Percentiles rank a stretch among this genome's conserved stretches.
Evolutionary conservation across 305 asterid genomes (phyloP).

Genomic region (Petunia hybrid): DNA sequence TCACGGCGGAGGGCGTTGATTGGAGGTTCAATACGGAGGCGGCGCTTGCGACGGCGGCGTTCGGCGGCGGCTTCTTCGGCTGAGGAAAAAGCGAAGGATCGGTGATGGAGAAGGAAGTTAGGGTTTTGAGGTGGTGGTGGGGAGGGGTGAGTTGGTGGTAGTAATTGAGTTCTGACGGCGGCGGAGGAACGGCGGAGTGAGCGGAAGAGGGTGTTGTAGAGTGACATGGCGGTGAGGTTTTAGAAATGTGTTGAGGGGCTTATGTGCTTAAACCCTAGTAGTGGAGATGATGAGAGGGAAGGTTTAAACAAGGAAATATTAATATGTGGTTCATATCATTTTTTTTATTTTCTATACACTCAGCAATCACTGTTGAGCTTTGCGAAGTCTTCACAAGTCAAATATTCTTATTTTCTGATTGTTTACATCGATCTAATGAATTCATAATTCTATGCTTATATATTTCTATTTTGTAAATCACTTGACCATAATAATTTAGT

Average conservation of each 20-base stretch:
- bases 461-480: too few relatives aligned
- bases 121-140: conserved; percentile 41
- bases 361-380: background rate
- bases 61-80: conserved; percentile 97
- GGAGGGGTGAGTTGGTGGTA: background rate
- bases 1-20: conserved; percentile 76
- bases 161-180: conserved; percentile 25
- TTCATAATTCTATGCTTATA: too few relatives aligned
- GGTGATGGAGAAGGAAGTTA: conserved; percentile 43
- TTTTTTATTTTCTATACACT: background rate
- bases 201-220: conserved; percentile 28
- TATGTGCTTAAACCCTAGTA: conserved; percentile 30
- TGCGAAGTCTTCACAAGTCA: background rate
- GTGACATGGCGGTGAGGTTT: conserved; percentile 34
- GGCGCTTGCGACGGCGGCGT: conserved; percentile 89
- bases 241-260: background rate
- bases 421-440: too few relatives aligned
- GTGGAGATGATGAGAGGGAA: background rate
- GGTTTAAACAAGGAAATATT: conserved; percentile 19
- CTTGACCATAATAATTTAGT: too few relatives aligned
- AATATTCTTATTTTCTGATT: too few relatives aligned
- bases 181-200: conserved; percentile 43
- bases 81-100: conserved; percentile 75
- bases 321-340: background rate
- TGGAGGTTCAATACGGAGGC: conserved; percentile 92